Percentiles rank a stretch among this genome's conserved stretches.
Conservation (phyloP, 768 basidiomycete genomes). For the Boletus vinaceobasis region DNA sequence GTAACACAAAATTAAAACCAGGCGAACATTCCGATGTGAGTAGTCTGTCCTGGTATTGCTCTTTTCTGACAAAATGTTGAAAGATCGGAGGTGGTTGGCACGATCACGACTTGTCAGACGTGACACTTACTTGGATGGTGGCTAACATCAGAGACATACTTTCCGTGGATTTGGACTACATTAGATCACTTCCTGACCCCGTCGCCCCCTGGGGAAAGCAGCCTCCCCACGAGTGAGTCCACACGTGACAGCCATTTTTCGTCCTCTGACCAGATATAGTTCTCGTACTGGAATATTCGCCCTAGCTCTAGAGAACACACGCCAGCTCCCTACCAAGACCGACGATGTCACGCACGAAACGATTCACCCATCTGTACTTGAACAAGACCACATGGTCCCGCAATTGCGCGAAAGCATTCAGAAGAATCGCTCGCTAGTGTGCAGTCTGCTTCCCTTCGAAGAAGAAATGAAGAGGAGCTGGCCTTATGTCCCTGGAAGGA, state of each 20-base stretch:
- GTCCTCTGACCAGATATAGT: conserved; percentile 30
- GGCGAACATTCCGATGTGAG: conserved; percentile 29
- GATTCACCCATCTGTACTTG: conserved; percentile 58
- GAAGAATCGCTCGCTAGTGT: conserved; percentile 44
- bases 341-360: conserved; percentile 53
- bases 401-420: conserved; percentile 35
- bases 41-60: not conserved
- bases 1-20: conserved; percentile 13
- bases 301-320: conserved; percentile 42
- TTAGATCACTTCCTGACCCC: conserved; percentile 48
- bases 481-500: conserved; percentile 37
- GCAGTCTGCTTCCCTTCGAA: conserved; percentile 49
- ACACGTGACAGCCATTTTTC: not conserved
- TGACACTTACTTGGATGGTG: conserved; percentile 63
- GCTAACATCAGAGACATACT: conserved; percentile 55
- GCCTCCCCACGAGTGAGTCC: conserved; percentile 56
- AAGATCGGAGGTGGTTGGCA: conserved; percentile 71
- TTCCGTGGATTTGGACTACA: conserved; percentile 53
- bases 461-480: conserved; percentile 46
- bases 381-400: conserved; percentile 38
- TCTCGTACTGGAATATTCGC: conserved; percentile 53
- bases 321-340: conserved; percentile 44
- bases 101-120: conserved; percentile 64
- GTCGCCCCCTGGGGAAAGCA: conserved; percentile 60
- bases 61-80: not conserved